Evolutionary conservation across 177 flowering plant genomes (phyloP), one percentile per base, ranked within the genome.

Genomic region (Vitis hybrid): DNA sequence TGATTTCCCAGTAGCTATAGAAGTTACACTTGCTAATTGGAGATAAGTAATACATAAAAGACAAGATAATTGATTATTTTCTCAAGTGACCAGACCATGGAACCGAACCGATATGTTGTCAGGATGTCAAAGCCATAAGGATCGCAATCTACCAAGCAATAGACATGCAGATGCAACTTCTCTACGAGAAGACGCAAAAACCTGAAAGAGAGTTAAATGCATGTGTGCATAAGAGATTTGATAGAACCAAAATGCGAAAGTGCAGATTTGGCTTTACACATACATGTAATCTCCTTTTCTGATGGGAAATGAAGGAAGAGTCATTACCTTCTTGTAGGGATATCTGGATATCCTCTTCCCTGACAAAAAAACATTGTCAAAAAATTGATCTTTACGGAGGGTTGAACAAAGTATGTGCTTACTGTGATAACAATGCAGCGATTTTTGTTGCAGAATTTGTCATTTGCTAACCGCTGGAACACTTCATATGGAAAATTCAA

Each of bases 291-390:
- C 62, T 41, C 4, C 11, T 35, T 17, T 49, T n/a, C 46, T 14
- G 13, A 18, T 55, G 9, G 20, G 27, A 32, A 48, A 12, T 71
- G 61, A 58, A 54, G 11, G 53, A 56, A 63, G 5, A 24, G 10
- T 56, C 21, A 59, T 67, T 78, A 92, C 99, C 98, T 92, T 85
- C 99, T 88, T 12, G 99, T 94, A 24, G 98, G 78, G 77, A 94
- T 78, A 83, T 96, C 99, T 18, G 98, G 98, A 82, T 96, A 96
- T 11, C 99, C 98, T 81, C 96, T 83, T 74, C 99, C 99, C 99
- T 96, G 78, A 30, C 8, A n/a, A 14, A 58, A 66, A 24, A 3
- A 4, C 12, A 58, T 9, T 7, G 24, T n/a, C 41, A 58, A 5
- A 48, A 9, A 50, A 10, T 3, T 48, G 51, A 51, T 51, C 55